A percentile compares a stretch with the other conserved stretches of the same genome.
Conservation (phyloP, 345 rosid genomes). For the Cochlearia excelsa region DNA sequence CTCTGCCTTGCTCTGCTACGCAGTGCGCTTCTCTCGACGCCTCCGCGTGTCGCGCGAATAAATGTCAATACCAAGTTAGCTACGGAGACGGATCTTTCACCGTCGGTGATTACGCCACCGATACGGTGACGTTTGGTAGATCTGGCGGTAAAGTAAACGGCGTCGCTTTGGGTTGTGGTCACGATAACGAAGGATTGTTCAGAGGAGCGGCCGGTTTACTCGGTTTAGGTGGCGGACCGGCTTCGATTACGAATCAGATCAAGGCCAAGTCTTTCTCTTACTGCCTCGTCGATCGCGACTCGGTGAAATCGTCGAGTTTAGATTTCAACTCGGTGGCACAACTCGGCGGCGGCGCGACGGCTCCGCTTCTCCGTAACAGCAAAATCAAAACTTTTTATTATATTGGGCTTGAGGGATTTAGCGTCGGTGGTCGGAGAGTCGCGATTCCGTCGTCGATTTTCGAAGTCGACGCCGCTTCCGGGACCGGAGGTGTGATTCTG, state of each 20-base stretch:
- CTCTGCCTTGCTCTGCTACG: slow-evolving; percentile 51
- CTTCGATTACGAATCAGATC: slow-evolving; percentile 73
- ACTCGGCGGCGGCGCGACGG: slow-evolving; percentile 43
- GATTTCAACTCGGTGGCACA: slow-evolving; percentile 67
- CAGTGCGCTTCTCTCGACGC: slow-evolving; percentile 57
- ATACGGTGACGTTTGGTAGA: slow-evolving; percentile 66
- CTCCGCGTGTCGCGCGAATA: slow-evolving; percentile 50
- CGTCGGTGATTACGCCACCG: slow-evolving; percentile 64
- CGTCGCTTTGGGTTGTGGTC: slow-evolving; percentile 82
- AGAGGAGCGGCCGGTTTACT: slow-evolving; percentile 80
- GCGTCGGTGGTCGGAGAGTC: slow-evolving; percentile 72
- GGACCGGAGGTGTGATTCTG: slow-evolving; percentile 74
- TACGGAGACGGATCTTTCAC: slow-evolving; percentile 96
- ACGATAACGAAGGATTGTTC: slow-evolving; percentile 80
- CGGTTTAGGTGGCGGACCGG: slow-evolving; percentile 86
- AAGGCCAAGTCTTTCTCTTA: slow-evolving; percentile 78
- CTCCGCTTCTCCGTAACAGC: slow-evolving; percentile 54
- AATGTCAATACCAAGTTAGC: slow-evolving; percentile 71
- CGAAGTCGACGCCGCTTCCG: slow-evolving; percentile 60
- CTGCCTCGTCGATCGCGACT: slow-evolving; percentile 87
- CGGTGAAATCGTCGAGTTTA: slow-evolving; percentile 56
- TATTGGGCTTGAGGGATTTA: slow-evolving; percentile 74
- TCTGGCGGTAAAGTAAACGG: slow-evolving; percentile 43
- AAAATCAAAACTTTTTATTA: slow-evolving; percentile 84
- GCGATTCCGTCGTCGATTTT: slow-evolving; percentile 56